These are phyloP conservation scores for Chlamydomonas schloesseri DNA, from an alignment of 139 green algal species.

Conservation along the genomic window DNA sequence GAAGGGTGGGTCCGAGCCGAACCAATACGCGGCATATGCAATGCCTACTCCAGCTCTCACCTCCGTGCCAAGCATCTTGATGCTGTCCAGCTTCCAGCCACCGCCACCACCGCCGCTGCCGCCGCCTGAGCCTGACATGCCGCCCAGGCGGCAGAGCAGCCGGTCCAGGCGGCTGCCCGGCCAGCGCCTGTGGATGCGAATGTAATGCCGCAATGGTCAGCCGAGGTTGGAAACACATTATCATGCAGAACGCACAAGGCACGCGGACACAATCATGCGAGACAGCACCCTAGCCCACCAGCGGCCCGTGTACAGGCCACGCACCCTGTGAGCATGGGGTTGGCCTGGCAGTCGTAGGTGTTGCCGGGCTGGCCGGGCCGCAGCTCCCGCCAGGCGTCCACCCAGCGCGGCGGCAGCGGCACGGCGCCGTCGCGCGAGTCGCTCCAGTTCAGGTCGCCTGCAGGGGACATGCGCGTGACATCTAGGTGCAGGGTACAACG, in stretches of 20 bases:
- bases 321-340: conserved; percentile 69
- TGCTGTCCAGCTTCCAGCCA: conserved; percentile 50
- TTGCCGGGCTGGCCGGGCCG: conserved; percentile 52
- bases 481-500: no score
- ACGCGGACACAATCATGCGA: not conserved
- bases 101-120: not conserved
- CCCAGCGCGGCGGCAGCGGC: conserved; percentile 48
- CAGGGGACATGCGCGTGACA: not conserved
- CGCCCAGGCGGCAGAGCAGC: not conserved
- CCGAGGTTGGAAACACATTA: not conserved
- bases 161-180: conserved; percentile 36
- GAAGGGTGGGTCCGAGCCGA: no score
- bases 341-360: conserved; percentile 68
- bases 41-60: no score
- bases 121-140: not conserved
- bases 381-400: conserved; percentile 63
- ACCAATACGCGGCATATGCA: no score
- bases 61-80: conserved; percentile 65
- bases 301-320: not conserved
- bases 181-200: not conserved
- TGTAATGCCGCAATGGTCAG: not conserved
- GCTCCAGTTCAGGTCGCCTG: conserved; percentile 76
- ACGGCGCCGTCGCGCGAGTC: conserved; percentile 53
- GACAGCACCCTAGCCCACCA: no score
- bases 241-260: no score